A percentile compares a stretch with the other conserved stretches of the same genome.
phyloP scores from a whole-genome alignment of 228 moss, liverwort and hornwort species.

The Sphagnum fallax region DNA sequence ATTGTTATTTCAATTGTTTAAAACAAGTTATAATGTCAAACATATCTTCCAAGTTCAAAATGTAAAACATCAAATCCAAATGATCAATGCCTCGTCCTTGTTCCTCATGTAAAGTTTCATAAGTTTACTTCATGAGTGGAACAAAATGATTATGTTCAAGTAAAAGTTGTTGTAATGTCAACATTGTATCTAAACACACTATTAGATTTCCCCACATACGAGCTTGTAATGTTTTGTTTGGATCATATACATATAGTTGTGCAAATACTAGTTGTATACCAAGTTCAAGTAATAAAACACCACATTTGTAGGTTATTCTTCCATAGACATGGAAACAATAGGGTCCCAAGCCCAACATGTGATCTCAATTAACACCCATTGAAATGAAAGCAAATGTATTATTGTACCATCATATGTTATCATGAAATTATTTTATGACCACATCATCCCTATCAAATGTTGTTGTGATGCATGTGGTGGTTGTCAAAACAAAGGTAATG shows the following conservation, averaged over 20 bases:
- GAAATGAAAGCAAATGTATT: slow-evolving; percentile 1
- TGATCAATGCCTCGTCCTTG: too few species aligned
- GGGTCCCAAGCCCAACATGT: not conserved
- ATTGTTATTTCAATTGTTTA: not conserved
- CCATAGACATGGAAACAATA: slow-evolving; percentile 4
- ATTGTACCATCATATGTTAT: not conserved
- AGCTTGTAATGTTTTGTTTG: not conserved
- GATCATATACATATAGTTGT: not conserved
- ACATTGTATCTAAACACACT: not conserved
- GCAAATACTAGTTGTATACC: not conserved
- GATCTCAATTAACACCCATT: not conserved
- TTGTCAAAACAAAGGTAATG: not conserved
- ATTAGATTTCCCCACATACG: not conserved
- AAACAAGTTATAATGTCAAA: not conserved
- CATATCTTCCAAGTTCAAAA: not conserved
- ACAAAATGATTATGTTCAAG: too few species aligned
- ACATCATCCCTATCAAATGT: not conserved
- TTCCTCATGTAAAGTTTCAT: too few species aligned
- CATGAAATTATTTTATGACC: not conserved
- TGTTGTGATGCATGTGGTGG: not conserved
- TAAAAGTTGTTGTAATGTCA: not conserved
- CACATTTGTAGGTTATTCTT: not conserved
- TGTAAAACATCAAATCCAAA: not conserved
- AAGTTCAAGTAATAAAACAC: not conserved
- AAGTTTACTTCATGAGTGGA: too few species aligned